These are phyloP conservation scores for Nemania serpens DNA, from an alignment of 2,329 filamentous ascomycete species.

Conservation along the genomic window DNA sequence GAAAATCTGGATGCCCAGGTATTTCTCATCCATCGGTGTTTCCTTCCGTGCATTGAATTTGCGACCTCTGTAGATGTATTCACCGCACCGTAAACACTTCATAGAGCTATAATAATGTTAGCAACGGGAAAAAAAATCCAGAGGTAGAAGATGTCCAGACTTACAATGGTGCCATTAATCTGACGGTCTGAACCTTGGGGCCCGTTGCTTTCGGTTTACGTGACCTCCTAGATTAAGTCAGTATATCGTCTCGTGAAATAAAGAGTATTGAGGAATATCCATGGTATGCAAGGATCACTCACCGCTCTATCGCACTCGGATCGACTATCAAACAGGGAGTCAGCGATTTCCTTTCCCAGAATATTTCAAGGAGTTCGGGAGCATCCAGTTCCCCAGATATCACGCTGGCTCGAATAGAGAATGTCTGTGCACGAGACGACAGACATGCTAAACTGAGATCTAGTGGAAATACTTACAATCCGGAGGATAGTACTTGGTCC, in stretches of 20 bases:
- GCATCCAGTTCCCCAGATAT: background rate
- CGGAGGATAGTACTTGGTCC: slow-evolving; percentile 64
- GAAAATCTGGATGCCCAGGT: slow-evolving; percentile 85
- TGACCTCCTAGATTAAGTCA: slow-evolving; percentile 40
- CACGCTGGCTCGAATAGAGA: background rate
- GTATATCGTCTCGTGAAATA: background rate
- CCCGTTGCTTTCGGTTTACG: slow-evolving; percentile 73
- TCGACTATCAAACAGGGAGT: slow-evolving; percentile 58
- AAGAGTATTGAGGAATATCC: background rate
- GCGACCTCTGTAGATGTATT: slow-evolving; percentile 89
- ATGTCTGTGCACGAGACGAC: background rate
- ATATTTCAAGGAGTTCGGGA: background rate
- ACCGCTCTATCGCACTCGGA: slow-evolving; percentile 74
- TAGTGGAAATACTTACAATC: slow-evolving; percentile 57
- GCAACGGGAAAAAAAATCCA: background rate
- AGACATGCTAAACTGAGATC: background rate
- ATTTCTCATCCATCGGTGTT: slow-evolving; percentile 83
- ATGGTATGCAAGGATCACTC: background rate
- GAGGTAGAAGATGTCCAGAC: background rate
- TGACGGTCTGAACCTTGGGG: slow-evolving; percentile 82
- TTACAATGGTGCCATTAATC: slow-evolving; percentile 82
- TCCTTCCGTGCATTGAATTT: slow-evolving; percentile 98
- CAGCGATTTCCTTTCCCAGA: background rate
- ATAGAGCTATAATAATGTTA: slow-evolving; percentile 30
- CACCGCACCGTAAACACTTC: slow-evolving; percentile 53